phyloP scores from a whole-genome alignment of 2,329 filamentous ascomycete genomes.

The Penicillium verrucosum region DNA sequence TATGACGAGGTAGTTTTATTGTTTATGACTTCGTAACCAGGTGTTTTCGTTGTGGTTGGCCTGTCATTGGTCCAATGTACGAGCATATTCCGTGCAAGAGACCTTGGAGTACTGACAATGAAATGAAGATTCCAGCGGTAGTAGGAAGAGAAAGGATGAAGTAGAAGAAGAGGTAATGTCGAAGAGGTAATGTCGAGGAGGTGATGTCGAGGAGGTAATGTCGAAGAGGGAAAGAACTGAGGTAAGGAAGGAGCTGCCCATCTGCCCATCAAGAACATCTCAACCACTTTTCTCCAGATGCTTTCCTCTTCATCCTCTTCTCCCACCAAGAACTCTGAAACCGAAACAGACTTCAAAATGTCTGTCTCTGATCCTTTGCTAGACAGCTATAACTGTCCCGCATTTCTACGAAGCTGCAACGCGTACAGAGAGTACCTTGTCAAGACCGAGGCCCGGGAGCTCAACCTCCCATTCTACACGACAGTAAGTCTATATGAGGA shows the following conservation, averaged over 20 bases:
- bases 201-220: not conserved
- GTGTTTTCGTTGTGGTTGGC: too few species aligned
- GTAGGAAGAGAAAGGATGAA: not conserved
- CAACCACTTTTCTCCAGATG: not conserved
- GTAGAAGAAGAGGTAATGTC: not conserved
- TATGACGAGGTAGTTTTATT: too few species aligned
- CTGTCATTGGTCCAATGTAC: too few species aligned
- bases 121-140: too few species aligned
- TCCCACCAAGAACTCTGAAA: too few species aligned
- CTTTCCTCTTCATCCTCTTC: not conserved
- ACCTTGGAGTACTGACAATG: too few species aligned
- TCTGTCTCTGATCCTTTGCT: not conserved
- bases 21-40: too few species aligned
- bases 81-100: too few species aligned
- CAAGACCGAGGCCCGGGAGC: not conserved
- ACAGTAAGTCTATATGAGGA: not conserved
- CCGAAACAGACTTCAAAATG: not conserved
- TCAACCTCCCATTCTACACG: not conserved
- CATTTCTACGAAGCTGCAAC: not conserved
- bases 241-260: not conserved
- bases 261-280: not conserved
- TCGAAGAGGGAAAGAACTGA: not conserved
- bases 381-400: not conserved
- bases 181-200: not conserved
- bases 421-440: not conserved